phyloP scores from a whole-genome alignment of 108 stramenopile species.

The Cyclotella choctawhatcheeana region DNA sequence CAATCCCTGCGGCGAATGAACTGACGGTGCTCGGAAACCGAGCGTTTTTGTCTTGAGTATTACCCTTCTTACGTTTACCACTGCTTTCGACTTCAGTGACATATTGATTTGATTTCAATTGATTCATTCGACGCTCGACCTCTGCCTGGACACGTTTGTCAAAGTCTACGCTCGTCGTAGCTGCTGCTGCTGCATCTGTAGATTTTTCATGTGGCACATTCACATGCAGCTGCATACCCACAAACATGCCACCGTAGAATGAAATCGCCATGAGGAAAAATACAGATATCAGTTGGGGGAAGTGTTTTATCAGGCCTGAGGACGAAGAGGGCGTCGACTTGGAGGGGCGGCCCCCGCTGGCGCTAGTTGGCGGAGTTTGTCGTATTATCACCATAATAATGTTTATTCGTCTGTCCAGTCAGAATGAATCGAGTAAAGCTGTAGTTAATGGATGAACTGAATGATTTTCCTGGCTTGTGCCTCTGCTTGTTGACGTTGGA shows the following conservation, averaged over 20 bases:
- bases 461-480: too few relatives aligned
- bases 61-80: background rate
- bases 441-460: too few relatives aligned
- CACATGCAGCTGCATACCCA: constrained; percentile 28
- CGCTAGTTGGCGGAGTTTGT: too few relatives aligned
- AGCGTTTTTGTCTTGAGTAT: background rate
- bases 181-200: background rate
- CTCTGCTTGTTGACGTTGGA: too few relatives aligned
- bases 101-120: background rate
- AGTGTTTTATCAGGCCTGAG: background rate
- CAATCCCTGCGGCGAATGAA: constrained; percentile 52
- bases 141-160: constrained; percentile 17
- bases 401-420: too few relatives aligned
- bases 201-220: background rate
- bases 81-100: background rate
- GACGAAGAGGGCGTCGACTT: constrained; percentile 11
- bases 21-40: constrained; percentile 51
- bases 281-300: constrained; percentile 25
- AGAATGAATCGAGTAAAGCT: too few relatives aligned
- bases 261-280: constrained; percentile 19
- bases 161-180: background rate
- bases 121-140: constrained; percentile 9
- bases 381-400: constrained; percentile 34
- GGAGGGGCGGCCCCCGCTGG: background rate
- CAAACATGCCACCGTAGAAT: constrained; percentile 30